phyloP scores from a whole-genome alignment of 257 asterid genomes.

The Mentha longifolia region DNA sequence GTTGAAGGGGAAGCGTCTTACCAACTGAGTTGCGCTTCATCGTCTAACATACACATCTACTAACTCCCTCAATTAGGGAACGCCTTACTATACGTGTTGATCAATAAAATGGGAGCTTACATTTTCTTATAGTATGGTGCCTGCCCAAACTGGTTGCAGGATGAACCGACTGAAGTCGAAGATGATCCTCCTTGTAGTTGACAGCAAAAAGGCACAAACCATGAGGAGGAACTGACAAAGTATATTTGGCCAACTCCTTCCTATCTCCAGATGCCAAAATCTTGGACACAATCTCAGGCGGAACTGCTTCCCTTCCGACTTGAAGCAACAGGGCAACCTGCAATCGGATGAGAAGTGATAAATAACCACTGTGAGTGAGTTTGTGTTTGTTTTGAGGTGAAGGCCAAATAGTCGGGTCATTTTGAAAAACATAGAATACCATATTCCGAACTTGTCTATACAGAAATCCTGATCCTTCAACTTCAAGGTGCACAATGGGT shows the following conservation, averaged over 20 bases:
- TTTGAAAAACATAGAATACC: slow-evolving; percentile 46
- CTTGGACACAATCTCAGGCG: slow-evolving; percentile 60
- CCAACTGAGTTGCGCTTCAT: too few relatives aligned
- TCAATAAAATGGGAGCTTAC: slow-evolving; percentile 65
- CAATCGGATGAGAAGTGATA: not conserved
- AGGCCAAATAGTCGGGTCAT: not conserved
- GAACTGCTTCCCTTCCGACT: slow-evolving; percentile 87
- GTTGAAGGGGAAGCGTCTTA: too few relatives aligned
- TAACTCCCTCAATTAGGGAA: not conserved
- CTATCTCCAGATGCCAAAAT: slow-evolving; percentile 73
- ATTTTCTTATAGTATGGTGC: slow-evolving; percentile 57
- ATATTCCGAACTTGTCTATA: slow-evolving; percentile 95
- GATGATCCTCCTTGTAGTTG: slow-evolving; percentile 72
- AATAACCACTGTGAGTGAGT: not conserved
- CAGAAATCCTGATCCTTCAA: slow-evolving; percentile 92
- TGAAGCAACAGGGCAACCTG: slow-evolving; percentile 91
- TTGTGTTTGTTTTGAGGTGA: not conserved
- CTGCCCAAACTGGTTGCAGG: slow-evolving; percentile 72
- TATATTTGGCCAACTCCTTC: slow-evolving; percentile 79
- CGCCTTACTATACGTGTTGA: not conserved
- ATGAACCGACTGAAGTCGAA: slow-evolving; percentile 49
- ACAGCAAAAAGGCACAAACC: slow-evolving; percentile 64
- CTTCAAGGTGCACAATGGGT: slow-evolving; percentile 81
- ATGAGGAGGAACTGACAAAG: slow-evolving; percentile 73
- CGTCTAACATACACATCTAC: not conserved